Evolutionary conservation across 169 alveolate species (phyloP).

Genomic region (Eimeria sp.): DNA sequence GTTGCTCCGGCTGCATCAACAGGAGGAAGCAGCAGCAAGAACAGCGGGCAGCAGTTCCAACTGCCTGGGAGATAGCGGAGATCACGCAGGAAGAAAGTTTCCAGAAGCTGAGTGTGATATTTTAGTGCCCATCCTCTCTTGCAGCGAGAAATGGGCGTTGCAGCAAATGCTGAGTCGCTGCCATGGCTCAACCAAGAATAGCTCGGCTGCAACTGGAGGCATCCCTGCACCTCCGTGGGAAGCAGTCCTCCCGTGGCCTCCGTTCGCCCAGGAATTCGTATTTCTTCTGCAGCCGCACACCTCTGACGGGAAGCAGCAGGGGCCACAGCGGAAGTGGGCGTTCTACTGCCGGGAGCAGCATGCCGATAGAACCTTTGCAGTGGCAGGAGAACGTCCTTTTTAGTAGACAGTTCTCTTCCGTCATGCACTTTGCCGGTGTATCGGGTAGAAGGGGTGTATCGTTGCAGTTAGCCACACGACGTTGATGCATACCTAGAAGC

Average conservation of each 20-base stretch:
- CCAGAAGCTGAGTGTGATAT: constrained; percentile 62
- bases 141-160: constrained; percentile 63
- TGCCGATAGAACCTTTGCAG: constrained; percentile 61
- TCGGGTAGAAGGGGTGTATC: background rate
- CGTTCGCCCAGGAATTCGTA: constrained; percentile 55
- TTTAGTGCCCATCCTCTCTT: constrained; percentile 40
- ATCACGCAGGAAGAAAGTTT: background rate
- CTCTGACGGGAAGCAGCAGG: constrained; percentile 2
- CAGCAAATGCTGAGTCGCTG: constrained; percentile 44
- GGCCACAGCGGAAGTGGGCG: background rate
- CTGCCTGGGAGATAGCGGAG: background rate
- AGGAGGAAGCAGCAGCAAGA: constrained; percentile 41
- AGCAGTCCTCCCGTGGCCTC: constrained; percentile 51
- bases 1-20: constrained; percentile 67
- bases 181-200: background rate
- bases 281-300: background rate
- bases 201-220: background rate
- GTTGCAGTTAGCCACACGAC: background rate
- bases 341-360: constrained; percentile 68
- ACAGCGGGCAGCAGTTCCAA: background rate
- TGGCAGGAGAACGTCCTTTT: background rate
- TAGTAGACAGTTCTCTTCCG: background rate
- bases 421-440: background rate
- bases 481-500: background rate
- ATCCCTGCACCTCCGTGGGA: constrained; percentile 21